Evolutionary conservation across 495 filamentous ascomycete species (phyloP), one percentile per base, ranked within the genome.

Genomic region (Aspergillus biplanus): DNA sequence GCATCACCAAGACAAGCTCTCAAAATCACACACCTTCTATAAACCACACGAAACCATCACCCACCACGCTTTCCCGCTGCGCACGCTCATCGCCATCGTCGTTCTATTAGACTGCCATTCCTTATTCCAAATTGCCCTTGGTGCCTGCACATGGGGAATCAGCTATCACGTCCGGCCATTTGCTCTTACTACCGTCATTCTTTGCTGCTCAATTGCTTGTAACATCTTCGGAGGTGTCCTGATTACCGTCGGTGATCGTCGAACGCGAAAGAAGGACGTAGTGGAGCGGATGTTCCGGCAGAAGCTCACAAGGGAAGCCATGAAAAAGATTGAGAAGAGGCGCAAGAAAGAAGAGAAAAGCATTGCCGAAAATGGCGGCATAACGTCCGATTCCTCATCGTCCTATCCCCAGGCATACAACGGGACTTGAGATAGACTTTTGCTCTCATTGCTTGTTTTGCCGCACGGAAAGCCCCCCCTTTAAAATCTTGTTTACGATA

Each of bases 21-120:
- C 87, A 65, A 89, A 86, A 56, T 89, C 87, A 0, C 91, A 94
- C 68, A 90, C 89, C 2, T 94, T 92, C 74, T 94, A 92, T 79
- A 91, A 91, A 69, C 91, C 91, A 1, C 90, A 94, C 74, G 91
- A 92, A 75, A 93, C 90, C 0, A 74, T 83, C 44, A 93, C 90
- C 3, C 91, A 94, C 68, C 82, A 88, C 68, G 90, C 91, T 7
- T 94, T 93, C 66, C 90, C 91, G 0, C 78, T 90, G 7, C 83
- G 84, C 39, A 75, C 91, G 18, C 83, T 93, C 33, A 77, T 93
- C 46, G 82, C 89, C 42, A 84, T 92, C 42, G 87, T 92, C 4
- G 79, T 90, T 18, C 73, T 94, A n/a, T 79, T 94, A 0, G 90
- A 93, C 67, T 85, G 84, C 54, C 91, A 94, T 69, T 89, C 86